Conservation (phyloP, 805 yeast species). For the Candida ulmi region DNA sequence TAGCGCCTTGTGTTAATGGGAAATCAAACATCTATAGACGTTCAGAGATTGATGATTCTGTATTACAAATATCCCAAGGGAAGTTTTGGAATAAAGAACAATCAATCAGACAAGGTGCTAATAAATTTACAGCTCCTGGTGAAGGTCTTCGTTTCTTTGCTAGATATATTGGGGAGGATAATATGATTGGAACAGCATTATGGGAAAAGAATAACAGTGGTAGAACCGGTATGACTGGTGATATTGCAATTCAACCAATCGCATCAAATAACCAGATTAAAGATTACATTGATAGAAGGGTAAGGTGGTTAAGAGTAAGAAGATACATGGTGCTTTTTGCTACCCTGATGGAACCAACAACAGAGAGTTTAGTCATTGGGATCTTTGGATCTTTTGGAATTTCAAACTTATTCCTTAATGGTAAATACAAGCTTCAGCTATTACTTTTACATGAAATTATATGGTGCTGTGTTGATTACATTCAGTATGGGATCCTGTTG, state of each 20-base stretch:
- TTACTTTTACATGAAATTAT: conserved; percentile 47
- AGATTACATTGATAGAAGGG: conserved; percentile 64
- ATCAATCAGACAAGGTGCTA: conserved; percentile 30
- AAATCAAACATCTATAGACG: conserved; percentile 75
- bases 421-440: conserved; percentile 29
- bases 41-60: conserved; percentile 58
- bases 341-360: conserved; percentile 79
- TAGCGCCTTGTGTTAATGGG: conserved; percentile 91
- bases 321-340: conserved; percentile 85
- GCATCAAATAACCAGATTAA: conserved; percentile 27
- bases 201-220: conserved; percentile 70
- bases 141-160: conserved; percentile 67
- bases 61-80: conserved; percentile 32
- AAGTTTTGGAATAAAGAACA: conserved; percentile 26
- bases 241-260: conserved; percentile 73
- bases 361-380: conserved; percentile 71
- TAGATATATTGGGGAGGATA: conserved; percentile 84
- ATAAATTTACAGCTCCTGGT: conserved; percentile 23
- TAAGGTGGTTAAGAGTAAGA: conserved; percentile 82
- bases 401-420: conserved; percentile 36
- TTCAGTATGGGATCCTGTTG: conserved; percentile 46
- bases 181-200: conserved; percentile 82
- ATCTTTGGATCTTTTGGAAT: conserved; percentile 57
- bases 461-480: conserved; percentile 65
- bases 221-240: conserved; percentile 74